Evolutionary conservation across 2,329 filamentous ascomycete species (phyloP).

Genomic region (Aspergillus sp.): DNA sequence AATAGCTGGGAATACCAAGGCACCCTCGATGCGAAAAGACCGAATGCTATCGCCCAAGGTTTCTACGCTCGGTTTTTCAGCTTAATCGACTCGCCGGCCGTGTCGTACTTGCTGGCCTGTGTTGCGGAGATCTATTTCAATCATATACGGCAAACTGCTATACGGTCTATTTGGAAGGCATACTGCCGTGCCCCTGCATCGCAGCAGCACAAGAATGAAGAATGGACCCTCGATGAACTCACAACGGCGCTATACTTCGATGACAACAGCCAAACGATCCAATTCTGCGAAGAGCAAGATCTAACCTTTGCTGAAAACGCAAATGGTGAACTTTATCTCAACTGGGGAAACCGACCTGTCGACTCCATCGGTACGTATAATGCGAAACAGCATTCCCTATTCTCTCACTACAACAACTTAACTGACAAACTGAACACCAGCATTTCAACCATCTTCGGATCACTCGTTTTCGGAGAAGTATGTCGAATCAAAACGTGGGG

Average conservation of each 20-base stretch:
- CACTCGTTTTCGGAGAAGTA: conserved; percentile 54
- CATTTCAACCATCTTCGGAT: conserved; percentile 43
- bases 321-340: conserved; percentile 50
- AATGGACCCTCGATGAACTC: conserved; percentile 56
- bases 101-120: conserved; percentile 63
- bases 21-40: conserved; percentile 47
- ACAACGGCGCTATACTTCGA: conserved; percentile 56
- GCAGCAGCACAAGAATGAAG: conserved; percentile 49
- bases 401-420: background rate
- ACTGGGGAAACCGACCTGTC: conserved; percentile 46
- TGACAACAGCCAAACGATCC: conserved; percentile 49
- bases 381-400: background rate
- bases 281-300: conserved; percentile 54
- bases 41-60: conserved; percentile 55
- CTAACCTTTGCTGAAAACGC: conserved; percentile 49
- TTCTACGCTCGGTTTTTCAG: conserved; percentile 60
- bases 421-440: conserved; percentile 26
- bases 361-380: conserved; percentile 47
- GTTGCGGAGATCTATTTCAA: conserved; percentile 63
- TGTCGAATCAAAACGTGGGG: conserved; percentile 59
- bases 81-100: conserved; percentile 51
- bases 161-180: conserved; percentile 54
- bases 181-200: conserved; percentile 49
- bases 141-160: conserved; percentile 53
- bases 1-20: conserved; percentile 53